Conservation (phyloP, 139 green algal genomes). For the Gonium pectorale region DNA sequence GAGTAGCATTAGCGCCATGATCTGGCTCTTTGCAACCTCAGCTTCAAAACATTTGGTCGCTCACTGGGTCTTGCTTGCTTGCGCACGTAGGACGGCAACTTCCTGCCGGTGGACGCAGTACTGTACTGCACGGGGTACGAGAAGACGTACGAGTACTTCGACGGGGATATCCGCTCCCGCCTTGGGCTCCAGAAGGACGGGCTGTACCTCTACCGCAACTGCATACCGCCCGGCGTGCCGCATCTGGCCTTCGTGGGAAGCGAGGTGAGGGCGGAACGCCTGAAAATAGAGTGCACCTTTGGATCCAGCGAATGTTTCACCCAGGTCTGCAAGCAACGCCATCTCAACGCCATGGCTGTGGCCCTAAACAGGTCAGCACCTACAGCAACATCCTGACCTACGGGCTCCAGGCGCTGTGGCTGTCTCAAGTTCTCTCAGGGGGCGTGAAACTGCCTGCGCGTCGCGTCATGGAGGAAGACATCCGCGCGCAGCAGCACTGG, state of each 20-base stretch:
- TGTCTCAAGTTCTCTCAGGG: constrained; percentile 18
- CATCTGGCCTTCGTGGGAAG: constrained; percentile 51
- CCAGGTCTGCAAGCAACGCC: too few species aligned
- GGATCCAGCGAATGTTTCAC: too few species aligned
- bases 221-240: constrained; percentile 32
- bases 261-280: constrained; percentile 39
- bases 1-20: too few species aligned
- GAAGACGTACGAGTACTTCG: constrained; percentile 52
- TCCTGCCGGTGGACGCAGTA: constrained; percentile 42
- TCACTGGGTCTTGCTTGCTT: too few species aligned
- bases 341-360: too few species aligned
- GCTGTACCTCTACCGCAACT: constrained; percentile 60
- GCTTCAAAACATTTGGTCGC: too few species aligned
- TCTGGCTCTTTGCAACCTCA: too few species aligned
- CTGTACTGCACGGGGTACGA: constrained; percentile 60
- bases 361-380: constrained; percentile 35
- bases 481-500: constrained; percentile 47
- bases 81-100: constrained; percentile 36
- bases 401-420: constrained; percentile 51
- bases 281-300: too few species aligned
- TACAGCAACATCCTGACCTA: constrained; percentile 54
- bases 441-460: constrained; percentile 8
- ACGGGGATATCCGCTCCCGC: constrained; percentile 26
- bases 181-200: constrained; percentile 61
- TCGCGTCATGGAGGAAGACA: constrained; percentile 33